Percentiles rank a stretch among this genome's conserved stretches.
Evolutionary conservation across 768 basidiomycete genomes (phyloP).

Genomic region (Tulasnella calospora): DNA sequence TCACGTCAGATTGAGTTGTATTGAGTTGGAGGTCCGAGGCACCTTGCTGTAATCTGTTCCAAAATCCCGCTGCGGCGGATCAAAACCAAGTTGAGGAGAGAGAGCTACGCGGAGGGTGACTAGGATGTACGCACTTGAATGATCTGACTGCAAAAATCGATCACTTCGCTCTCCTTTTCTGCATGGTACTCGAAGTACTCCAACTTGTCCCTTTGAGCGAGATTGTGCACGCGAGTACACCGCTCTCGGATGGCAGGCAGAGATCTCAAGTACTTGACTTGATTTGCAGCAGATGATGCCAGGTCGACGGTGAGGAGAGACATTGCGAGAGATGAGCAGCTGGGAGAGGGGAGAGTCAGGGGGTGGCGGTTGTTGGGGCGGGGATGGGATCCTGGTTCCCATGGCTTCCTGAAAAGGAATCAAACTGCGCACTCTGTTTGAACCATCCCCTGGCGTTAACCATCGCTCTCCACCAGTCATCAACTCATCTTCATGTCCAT

Average conservation of each 20-base stretch:
- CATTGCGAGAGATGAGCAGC: not conserved
- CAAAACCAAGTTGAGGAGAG: not conserved
- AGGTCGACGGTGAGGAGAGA: not conserved
- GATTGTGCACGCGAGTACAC: conserved; percentile 69
- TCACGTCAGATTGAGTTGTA: conserved; percentile 22
- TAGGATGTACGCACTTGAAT: conserved; percentile 54
- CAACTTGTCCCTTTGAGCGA: conserved; percentile 68
- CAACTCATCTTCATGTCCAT: not conserved
- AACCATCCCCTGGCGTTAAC: not conserved
- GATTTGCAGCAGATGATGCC: not conserved
- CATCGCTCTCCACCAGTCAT: not conserved
- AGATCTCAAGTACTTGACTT: conserved; percentile 65
- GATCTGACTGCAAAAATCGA: conserved; percentile 67
- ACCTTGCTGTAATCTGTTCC: conserved; percentile 61
- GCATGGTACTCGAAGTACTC: conserved; percentile 84
- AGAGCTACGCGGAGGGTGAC: not conserved
- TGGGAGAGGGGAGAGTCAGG: not conserved
- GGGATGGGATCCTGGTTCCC: not conserved
- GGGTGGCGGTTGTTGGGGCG: not conserved
- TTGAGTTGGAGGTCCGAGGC: conserved; percentile 25
- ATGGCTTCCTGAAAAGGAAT: not conserved
- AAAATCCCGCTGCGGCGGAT: conserved; percentile 65
- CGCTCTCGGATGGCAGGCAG: conserved; percentile 86
- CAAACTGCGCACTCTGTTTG: not conserved
- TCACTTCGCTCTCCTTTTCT: conserved; percentile 63